Conservation (phyloP, 352 stramenopile genomes). For the Globisporangium orthogonon region DNA sequence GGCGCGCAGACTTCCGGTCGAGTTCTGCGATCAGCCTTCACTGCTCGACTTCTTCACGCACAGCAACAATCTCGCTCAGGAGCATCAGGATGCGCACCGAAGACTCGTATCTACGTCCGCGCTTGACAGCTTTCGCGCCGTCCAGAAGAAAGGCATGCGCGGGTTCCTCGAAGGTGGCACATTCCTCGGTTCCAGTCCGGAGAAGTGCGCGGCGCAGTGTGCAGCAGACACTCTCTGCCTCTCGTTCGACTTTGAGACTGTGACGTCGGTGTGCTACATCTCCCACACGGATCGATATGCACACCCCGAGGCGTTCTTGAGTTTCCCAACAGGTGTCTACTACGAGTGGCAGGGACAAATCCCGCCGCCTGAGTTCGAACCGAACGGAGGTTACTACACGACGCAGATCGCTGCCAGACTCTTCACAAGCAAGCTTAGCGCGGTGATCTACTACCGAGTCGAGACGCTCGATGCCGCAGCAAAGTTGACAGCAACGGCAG, state of each 20-base stretch:
- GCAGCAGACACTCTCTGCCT: conserved; percentile 43
- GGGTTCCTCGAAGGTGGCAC: conserved; percentile 54
- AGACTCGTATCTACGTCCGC: conserved; percentile 4
- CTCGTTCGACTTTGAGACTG: conserved; percentile 67
- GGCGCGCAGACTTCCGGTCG: not conserved
- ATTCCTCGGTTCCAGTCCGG: conserved; percentile 25
- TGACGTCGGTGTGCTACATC: conserved; percentile 57
- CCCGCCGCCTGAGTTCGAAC: conserved; percentile 39
- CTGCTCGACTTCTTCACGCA: not conserved
- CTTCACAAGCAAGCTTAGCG: conserved; percentile 43
- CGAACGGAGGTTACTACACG: conserved; percentile 43
- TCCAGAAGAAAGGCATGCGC: conserved; percentile 40
- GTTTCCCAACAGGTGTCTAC: conserved; percentile 60
- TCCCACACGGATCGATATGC: conserved; percentile 65
- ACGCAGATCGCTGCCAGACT: conserved; percentile 52
- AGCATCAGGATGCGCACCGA: not conserved
- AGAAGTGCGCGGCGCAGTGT: conserved; percentile 40
- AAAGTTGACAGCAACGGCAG: conserved; percentile 7
- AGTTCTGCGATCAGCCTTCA: not conserved
- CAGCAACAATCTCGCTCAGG: not conserved
- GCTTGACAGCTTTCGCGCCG: conserved; percentile 31
- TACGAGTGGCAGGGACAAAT: conserved; percentile 72
- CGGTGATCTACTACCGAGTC: conserved; percentile 58
- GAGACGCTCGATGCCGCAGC: conserved; percentile 9
- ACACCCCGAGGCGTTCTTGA: conserved; percentile 55